Base-by-base conservation (phyloP, 768 basidiomycete species). In the Leccinum arenicola region DNA sequence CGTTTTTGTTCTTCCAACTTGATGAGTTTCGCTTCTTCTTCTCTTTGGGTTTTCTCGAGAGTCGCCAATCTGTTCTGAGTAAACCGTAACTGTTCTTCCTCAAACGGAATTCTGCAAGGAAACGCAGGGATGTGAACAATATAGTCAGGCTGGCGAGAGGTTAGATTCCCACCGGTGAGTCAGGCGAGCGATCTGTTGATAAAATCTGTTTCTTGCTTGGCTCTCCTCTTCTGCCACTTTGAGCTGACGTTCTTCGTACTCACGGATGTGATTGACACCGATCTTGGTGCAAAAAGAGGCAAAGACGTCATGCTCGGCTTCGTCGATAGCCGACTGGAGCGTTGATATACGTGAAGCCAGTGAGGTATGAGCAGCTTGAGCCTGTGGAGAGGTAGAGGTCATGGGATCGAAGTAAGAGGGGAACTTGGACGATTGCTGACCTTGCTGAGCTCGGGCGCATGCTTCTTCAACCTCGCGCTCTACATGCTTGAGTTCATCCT, bases 231-330 rank as follows among this genome's bases (percentile, higher is more conserved):
- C 88, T 0, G 91, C 93, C 23, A 91, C 83, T 71, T 88, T 91
- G 31, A 98, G 78, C 68, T 96, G 93, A 21, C 89, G 85, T 69
- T 93, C 90, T 73, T 98, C 96, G 70, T 95, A 99, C 65, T 95
- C 93, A 27, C 95, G 85, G 62, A 99, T 93, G 73, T 87, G 87
- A 15, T 75, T 71, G 7, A 97, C 88, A 10, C 85, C 82, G 63
- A 98, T 94, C 64, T 84, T 82, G 38, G 74, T 70, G 69, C 95
- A 98, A 76, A 99, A 98, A 3, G 75, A 72, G 1, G 73, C 76
- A 68, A 95, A 98, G 12, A 95, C 75, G 3, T 77, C 77, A 67
- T 93, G 91, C 69, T 98, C 97, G 0, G 91, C 93, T 7, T 76
- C 78, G 63, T 94, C 81, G 66, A 98, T 79, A 4, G 80, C 78